These are phyloP conservation scores for Jackrogersella multiformis DNA, from an alignment of 495 filamentous ascomycete species.

Conservation along the genomic window DNA sequence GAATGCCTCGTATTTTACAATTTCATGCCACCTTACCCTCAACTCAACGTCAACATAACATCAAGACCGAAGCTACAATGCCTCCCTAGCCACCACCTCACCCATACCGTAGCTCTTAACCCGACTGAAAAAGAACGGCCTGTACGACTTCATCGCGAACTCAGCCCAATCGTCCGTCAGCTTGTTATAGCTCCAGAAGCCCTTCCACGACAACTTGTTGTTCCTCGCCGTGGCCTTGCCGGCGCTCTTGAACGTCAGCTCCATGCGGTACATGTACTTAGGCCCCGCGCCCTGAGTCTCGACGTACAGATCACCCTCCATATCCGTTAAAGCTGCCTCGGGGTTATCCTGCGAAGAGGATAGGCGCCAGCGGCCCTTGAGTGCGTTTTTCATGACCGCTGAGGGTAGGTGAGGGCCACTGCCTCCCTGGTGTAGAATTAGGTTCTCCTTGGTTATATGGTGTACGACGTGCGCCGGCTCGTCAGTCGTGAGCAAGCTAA, in stretches of 20 bases:
- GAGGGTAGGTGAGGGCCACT: conserved; percentile 45
- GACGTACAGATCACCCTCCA: conserved; percentile 75
- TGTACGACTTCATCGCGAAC: conserved; percentile 84
- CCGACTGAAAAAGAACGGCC: conserved; percentile 86
- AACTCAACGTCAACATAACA: not conserved
- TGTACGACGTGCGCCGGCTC: conserved; percentile 88
- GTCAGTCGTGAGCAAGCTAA: conserved; percentile 78
- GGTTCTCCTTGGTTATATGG: conserved; percentile 63
- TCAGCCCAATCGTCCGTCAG: conserved; percentile 90
- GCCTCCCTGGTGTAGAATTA: conserved; percentile 39
- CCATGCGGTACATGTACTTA: conserved; percentile 84
- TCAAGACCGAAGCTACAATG: not conserved
- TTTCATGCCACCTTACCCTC: not conserved
- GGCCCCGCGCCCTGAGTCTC: conserved; percentile 82
- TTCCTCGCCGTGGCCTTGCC: conserved; percentile 65
- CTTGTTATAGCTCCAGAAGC: conserved; percentile 90
- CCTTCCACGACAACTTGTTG: conserved; percentile 88
- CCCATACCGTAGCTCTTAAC: conserved; percentile 75
- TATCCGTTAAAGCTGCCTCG: conserved; percentile 47
- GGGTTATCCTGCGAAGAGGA: conserved; percentile 39
- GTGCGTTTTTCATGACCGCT: conserved; percentile 46
- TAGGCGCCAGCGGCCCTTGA: conserved; percentile 54
- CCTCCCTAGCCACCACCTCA: not conserved
- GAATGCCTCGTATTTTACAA: not conserved
- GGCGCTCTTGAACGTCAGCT: conserved; percentile 70